Evolutionary conservation across 139 green algal species (phyloP).

Genomic region (Picochlorum costavermella): DNA sequence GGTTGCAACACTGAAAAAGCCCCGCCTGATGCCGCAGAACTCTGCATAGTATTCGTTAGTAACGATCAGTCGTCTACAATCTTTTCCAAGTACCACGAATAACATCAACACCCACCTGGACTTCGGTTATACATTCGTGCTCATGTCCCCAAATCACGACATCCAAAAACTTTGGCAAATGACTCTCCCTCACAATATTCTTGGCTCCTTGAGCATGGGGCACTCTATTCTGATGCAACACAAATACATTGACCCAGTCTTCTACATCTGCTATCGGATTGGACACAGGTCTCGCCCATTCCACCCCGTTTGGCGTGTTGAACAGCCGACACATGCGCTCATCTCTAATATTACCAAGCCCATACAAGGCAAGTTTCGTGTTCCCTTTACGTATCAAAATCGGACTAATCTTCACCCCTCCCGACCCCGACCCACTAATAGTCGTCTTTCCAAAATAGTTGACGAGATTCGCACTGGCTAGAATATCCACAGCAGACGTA

Average conservation of each 20-base stretch:
- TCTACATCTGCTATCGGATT: conserved; percentile 5
- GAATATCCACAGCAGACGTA: conserved; percentile 88
- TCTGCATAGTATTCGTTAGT: conserved; percentile 5
- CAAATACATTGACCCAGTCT: conserved; percentile 91
- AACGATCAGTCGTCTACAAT: not conserved
- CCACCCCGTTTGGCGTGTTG: conserved; percentile 56
- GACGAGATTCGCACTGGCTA: conserved; percentile 72
- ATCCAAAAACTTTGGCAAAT: conserved; percentile 85
- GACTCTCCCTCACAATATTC: conserved; percentile 69
- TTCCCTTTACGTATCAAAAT: conserved; percentile 71
- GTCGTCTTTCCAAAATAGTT: conserved; percentile 97
- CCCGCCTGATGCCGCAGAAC: not conserved
- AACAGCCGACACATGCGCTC: conserved; percentile 88
- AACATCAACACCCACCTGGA: conserved; percentile 34
- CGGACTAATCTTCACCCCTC: conserved; percentile 38
- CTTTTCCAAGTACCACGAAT: not conserved
- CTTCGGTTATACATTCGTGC: conserved; percentile 84
- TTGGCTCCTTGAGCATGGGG: conserved; percentile 57
- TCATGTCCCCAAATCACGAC: conserved; percentile 97
- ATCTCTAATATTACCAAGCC: conserved; percentile 89
- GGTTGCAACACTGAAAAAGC: conserved; percentile 71
- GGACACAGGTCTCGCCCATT: conserved; percentile 46
- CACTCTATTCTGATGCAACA: conserved; percentile 93
- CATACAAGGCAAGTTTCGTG: conserved; percentile 91
- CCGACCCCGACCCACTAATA: conserved; percentile 20